Evolutionary conservation across 2,329 filamentous ascomycete species (phyloP).

Genomic region (Amauroascus verrucosus): DNA sequence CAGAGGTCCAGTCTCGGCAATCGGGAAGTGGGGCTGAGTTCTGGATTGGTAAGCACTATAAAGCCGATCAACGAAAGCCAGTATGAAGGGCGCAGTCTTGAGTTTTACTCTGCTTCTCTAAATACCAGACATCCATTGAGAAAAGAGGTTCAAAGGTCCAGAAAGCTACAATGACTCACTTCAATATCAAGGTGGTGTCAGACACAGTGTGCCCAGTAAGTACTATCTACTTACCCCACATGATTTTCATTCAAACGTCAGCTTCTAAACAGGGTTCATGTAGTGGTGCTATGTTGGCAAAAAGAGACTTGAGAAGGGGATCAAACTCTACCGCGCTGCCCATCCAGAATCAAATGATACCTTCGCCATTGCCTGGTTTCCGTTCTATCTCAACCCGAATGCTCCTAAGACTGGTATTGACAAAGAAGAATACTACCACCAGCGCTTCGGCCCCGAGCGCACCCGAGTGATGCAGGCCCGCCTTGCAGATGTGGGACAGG

Average conservation of each 20-base stretch:
- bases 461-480: slow-evolving; percentile 47
- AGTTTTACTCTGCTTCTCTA: neutral
- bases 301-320: slow-evolving; percentile 61
- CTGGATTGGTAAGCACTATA: neutral
- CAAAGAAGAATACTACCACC: slow-evolving; percentile 49
- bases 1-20: neutral
- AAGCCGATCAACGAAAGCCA: neutral
- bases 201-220: slow-evolving; percentile 64
- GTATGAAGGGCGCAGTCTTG: too few species aligned
- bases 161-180: slow-evolving; percentile 51
- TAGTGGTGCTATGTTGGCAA: slow-evolving; percentile 68
- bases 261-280: neutral
- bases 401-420: slow-evolving; percentile 44
- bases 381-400: slow-evolving; percentile 69
- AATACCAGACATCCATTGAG: neutral
- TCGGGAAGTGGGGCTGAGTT: neutral
- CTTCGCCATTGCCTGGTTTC: slow-evolving; percentile 63
- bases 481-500: slow-evolving; percentile 48
- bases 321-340: slow-evolving; percentile 52
- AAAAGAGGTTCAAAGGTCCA: neutral
- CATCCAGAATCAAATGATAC: slow-evolving; percentile 52
- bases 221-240: neutral
- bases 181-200: slow-evolving; percentile 67
- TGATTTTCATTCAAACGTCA: neutral
- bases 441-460: slow-evolving; percentile 56